These are phyloP conservation scores for Kwoniella mangroviensis DNA, from an alignment of 768 basidiomycete genomes.

Conservation along the genomic window DNA sequence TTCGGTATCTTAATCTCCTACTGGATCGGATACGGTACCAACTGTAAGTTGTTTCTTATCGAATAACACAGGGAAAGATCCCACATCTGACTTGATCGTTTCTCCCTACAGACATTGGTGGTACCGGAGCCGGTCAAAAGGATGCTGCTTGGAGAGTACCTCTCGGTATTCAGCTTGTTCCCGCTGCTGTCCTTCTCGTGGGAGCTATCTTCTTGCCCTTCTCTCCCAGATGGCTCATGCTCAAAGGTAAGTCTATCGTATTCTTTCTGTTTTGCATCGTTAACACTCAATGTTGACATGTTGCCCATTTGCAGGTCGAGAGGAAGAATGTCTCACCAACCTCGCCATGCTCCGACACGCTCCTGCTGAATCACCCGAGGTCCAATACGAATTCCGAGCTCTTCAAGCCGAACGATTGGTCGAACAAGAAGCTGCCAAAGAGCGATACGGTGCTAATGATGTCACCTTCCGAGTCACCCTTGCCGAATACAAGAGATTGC, in stretches of 20 bases:
- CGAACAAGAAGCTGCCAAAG: conserved; percentile 72
- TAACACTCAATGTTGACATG: neutral
- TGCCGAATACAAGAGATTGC: conserved; percentile 67
- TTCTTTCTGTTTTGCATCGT: conserved; percentile 1
- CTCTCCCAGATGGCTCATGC: conserved; percentile 75
- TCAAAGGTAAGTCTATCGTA: conserved; percentile 54
- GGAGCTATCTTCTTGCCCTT: conserved; percentile 80
- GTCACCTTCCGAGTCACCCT: conserved; percentile 67
- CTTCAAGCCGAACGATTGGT: conserved; percentile 73
- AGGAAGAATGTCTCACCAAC: conserved; percentile 72
- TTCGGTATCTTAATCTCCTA: conserved; percentile 56
- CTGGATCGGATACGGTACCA: conserved; percentile 65
- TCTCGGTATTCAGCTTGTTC: conserved; percentile 73
- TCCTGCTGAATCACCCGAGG: conserved; percentile 67
- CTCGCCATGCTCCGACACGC: conserved; percentile 67
- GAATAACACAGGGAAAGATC: too few relatives aligned
- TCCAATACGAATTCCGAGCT: conserved; percentile 62
- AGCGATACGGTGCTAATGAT: conserved; percentile 50
- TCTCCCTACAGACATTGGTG: conserved; percentile 45
- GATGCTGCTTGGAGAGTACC: conserved; percentile 79
- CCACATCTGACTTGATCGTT: neutral
- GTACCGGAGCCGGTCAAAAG: conserved; percentile 62
- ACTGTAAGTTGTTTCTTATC: conserved; percentile 59
- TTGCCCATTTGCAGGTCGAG: conserved; percentile 61
- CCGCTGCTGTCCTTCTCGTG: conserved; percentile 70